A percentile compares a stretch with the other conserved stretches of the same genome.
Conservation (phyloP, 2,329 filamentous ascomycete genomes). For the Verticillium alfalfae region DNA sequence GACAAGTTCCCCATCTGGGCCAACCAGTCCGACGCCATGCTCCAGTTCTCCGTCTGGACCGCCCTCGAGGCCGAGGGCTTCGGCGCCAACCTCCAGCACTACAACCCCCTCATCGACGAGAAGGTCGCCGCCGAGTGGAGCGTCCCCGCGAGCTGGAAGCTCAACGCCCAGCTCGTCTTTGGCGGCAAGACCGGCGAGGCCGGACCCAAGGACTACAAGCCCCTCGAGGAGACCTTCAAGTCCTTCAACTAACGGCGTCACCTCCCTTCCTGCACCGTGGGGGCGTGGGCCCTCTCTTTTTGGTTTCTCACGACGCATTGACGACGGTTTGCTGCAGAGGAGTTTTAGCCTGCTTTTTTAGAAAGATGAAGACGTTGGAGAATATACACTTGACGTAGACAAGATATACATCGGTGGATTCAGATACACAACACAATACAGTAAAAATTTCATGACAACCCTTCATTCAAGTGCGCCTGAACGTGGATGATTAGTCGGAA, state of each 20-base stretch:
- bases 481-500: no score
- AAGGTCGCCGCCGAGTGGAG: slow-evolving; percentile 65
- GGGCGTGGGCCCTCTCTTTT: no score
- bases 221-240: slow-evolving; percentile 64
- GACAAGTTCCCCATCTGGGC: slow-evolving; percentile 77
- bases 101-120: slow-evolving; percentile 79
- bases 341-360: no score
- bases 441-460: no score
- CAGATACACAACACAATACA: no score
- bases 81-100: slow-evolving; percentile 88
- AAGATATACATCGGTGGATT: no score
- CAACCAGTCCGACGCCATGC: slow-evolving; percentile 73
- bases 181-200: slow-evolving; percentile 55
- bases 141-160: slow-evolving; percentile 66
- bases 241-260: slow-evolving; percentile 40
- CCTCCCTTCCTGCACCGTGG: no score
- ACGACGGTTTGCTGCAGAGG: no score
- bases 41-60: slow-evolving; percentile 76
- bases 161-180: slow-evolving; percentile 82
- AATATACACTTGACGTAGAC: no score
- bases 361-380: no score
- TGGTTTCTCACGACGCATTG: no score
- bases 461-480: no score
- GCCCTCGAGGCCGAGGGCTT: slow-evolving; percentile 79
- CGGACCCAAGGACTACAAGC: slow-evolving; percentile 58